Percentiles rank a stretch among this genome's conserved stretches.
phyloP scores from a whole-genome alignment of 768 basidiomycete genomes.

The Rhizopogon vesiculosus region DNA sequence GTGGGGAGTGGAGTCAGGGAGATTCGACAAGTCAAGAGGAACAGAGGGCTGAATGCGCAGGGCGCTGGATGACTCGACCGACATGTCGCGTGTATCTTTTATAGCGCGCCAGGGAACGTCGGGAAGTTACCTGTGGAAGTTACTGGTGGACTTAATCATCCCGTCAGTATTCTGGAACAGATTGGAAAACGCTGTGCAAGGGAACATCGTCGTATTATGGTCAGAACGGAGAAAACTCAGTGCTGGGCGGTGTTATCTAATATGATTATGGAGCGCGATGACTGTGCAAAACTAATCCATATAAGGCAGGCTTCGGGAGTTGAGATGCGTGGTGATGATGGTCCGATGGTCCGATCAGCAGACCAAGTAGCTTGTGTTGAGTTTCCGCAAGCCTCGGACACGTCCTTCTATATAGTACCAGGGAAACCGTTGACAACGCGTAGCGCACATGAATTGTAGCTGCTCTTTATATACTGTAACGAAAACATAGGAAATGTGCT shows the following conservation, averaged over 20 bases:
- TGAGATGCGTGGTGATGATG: too few species aligned
- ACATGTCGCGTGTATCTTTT: slow-evolving; percentile 15
- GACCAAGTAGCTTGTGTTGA: too few species aligned
- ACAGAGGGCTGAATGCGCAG: slow-evolving; percentile 1
- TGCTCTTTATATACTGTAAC: too few species aligned
- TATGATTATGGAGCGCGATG: slow-evolving; percentile 9
- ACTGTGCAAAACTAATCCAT: slow-evolving; percentile 8
- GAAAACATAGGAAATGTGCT: too few species aligned
- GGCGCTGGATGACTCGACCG: slow-evolving; percentile 18
- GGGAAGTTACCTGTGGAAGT: slow-evolving; percentile 17
- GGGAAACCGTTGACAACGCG: too few species aligned
- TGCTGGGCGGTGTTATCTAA: slow-evolving; percentile 13
- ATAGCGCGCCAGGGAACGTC: slow-evolving; percentile 18
- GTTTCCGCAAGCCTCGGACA: too few species aligned
- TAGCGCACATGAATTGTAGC: too few species aligned
- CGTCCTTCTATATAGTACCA: too few species aligned
- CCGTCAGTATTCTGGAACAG: background rate
- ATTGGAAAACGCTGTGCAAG: slow-evolving; percentile 1
- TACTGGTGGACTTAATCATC: background rate
- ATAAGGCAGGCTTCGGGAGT: slow-evolving; percentile 19
- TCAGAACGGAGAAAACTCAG: slow-evolving; percentile 6
- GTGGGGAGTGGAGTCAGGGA: slow-evolving; percentile 1
- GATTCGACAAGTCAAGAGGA: background rate
- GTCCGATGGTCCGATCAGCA: too few species aligned
- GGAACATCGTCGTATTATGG: slow-evolving; percentile 19